A percentile compares a stretch with the other conserved stretches of the same genome.
Conservation (phyloP, 1,284 basidiomycete species). For the Ustilago trichophora region DNA sequence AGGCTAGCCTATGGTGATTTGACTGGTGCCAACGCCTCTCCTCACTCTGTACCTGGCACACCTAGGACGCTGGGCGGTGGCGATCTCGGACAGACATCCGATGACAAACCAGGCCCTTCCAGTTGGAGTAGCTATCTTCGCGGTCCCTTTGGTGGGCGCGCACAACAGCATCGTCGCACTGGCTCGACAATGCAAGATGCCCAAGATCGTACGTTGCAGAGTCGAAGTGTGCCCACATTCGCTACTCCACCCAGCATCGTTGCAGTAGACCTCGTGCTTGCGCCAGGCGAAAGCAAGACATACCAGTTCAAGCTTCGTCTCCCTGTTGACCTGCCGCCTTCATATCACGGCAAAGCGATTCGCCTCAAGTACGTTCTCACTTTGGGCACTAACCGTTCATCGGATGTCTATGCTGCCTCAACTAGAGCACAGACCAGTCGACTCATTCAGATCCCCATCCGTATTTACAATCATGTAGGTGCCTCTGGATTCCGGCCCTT, state of each 20-base stretch:
- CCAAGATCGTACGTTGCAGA: conserved; percentile 59
- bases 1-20: conserved; percentile 60
- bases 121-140: conserved; percentile 37
- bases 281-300: conserved; percentile 80
- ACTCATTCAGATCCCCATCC: conserved; percentile 86
- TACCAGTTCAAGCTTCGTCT: conserved; percentile 66
- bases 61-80: conserved; percentile 56
- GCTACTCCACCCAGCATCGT: conserved; percentile 83
- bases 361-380: conserved; percentile 88
- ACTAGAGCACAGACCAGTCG: conserved; percentile 72
- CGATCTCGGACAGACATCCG: conserved; percentile 50
- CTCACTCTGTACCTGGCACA: conserved; percentile 30
- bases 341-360: conserved; percentile 83
- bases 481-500: conserved; percentile 66
- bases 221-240: conserved; percentile 77
- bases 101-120: conserved; percentile 4
- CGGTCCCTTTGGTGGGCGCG: conserved; percentile 15
- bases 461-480: conserved; percentile 82
- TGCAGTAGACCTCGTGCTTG: conserved; percentile 79
- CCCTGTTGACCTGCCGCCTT: conserved; percentile 82
- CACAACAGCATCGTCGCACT: conserved; percentile 61
- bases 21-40: conserved; percentile 48
- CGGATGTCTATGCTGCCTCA: conserved; percentile 19
- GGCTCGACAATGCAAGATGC: conserved; percentile 74
- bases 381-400: conserved; percentile 85